Base-by-base conservation (phyloP, 129 eudicot genomes). In the Scalesia atractyloides region DNA sequence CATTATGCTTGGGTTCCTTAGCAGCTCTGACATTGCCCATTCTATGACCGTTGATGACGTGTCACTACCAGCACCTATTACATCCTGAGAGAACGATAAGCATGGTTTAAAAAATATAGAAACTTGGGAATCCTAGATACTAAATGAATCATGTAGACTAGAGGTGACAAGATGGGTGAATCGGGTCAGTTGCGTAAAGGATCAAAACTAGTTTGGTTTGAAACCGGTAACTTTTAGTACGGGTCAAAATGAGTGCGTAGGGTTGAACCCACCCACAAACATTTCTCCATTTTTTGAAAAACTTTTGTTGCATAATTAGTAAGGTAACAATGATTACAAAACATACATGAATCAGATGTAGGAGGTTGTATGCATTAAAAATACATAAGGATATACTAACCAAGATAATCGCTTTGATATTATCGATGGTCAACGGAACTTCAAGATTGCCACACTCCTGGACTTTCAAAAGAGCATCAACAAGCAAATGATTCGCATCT, bases 341-440 rank as follows among this genome's bases (percentile, higher is more conserved):
- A 52, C 2, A 41, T 16, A 52, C 20, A 15, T 11, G 9, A 3
- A 19, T 19, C 22, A 19, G 61, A 50, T 18, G 19, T 19, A 19
- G 15, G 62, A 19, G 62, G 62, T 10, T 56, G 30, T 56, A 18
- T 15, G 33, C 30, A 7, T 8, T 9, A 56, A 56, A 19, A 20
- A 20, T 56, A 20, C 62, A 43, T 7, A 9, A 15, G 24, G 2
- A 44, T 44, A 15, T 50, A 68, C 76, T 30, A 14, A 80, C 84
- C 80, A 80, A 46, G 73, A 80, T 74, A 26, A 74, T 61, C 64
- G 84, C 84, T 80, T 80, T 80, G 76, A 80, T 62, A 43, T 80
- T 80, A 64, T 68, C 79, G 49, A 56, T 50, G 19, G 84, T 74
- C 59, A 80, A 73, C 1, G 84, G 76, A 54, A 74, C 58, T 41